phyloP scores from a whole-genome alignment of 345 rosid species.

The Hibiscus trionum region DNA sequence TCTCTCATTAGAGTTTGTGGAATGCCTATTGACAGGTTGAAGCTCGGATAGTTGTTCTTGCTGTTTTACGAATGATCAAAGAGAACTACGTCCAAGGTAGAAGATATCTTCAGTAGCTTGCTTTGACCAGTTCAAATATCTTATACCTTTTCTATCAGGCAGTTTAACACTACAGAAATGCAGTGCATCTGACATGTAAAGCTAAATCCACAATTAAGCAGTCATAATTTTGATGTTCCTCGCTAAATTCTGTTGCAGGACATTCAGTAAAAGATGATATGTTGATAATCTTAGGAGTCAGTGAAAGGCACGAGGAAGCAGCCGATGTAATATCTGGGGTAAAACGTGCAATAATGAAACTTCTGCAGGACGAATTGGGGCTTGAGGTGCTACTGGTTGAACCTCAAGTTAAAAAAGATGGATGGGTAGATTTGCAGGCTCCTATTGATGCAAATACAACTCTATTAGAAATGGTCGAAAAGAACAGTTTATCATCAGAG shows the following conservation, averaged over 20 bases:
- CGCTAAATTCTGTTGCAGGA: constrained; percentile 41
- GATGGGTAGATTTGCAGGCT: constrained; percentile 2
- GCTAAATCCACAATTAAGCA: no score
- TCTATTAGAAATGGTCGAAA: constrained; percentile 19
- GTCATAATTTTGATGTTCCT: constrained; percentile 1
- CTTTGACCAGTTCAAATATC: not conserved
- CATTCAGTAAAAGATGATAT: constrained; percentile 56
- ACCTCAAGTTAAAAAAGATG: constrained; percentile 16
- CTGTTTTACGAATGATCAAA: constrained; percentile 82
- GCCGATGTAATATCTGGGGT: constrained; percentile 27
- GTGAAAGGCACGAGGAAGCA: constrained; percentile 22
- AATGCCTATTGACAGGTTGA: constrained; percentile 56
- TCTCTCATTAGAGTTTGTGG: constrained; percentile 8
- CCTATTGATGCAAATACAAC: constrained; percentile 10
- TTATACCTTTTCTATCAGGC: not conserved
- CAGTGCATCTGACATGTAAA: not conserved
- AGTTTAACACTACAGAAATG: not conserved
- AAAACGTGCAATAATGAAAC: constrained; percentile 44
- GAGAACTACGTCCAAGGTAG: constrained; percentile 41
- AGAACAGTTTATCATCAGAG: constrained; percentile 16
- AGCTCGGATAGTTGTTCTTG: constrained; percentile 85
- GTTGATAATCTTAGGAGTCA: constrained; percentile 56
- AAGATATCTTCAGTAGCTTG: not conserved
- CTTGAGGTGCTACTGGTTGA: constrained; percentile 45
- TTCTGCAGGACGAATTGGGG: constrained; percentile 60